A percentile compares a stretch with the other conserved stretches of the same genome.
These are phyloP conservation scores for Trichophyton benhamiae DNA, from an alignment of 2,329 filamentous ascomycete species.

Conservation along the genomic window DNA sequence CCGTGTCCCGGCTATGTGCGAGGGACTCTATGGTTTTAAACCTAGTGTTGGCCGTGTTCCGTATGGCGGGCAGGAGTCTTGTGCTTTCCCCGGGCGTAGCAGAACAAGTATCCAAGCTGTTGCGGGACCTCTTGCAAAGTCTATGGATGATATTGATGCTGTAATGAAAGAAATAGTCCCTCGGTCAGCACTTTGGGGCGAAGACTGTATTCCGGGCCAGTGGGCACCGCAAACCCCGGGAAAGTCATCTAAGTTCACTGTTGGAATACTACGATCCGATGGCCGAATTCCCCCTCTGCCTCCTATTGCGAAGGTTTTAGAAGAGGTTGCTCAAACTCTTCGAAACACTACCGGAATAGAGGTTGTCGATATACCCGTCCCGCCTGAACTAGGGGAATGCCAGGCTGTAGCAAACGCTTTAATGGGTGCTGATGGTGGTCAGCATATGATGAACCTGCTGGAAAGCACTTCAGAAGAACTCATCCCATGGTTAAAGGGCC, in stretches of 20 bases:
- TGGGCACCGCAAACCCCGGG: slow-evolving; percentile 26
- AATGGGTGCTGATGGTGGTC: slow-evolving; percentile 47
- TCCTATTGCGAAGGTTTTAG: slow-evolving; percentile 28
- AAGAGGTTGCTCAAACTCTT: slow-evolving; percentile 28
- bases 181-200: slow-evolving; percentile 42
- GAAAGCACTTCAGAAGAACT: slow-evolving; percentile 45
- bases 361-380: slow-evolving; percentile 46
- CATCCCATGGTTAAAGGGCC: slow-evolving; percentile 46
- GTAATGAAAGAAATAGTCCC: slow-evolving; percentile 43
- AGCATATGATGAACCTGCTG: slow-evolving; percentile 45
- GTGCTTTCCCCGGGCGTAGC: slow-evolving; percentile 35
- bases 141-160: slow-evolving; percentile 30
- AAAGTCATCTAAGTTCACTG: slow-evolving; percentile 25
- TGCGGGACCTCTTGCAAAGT: slow-evolving; percentile 32
- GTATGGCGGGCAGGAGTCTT: slow-evolving; percentile 41
- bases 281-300: slow-evolving; percentile 29
- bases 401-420: slow-evolving; percentile 47
- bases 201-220: slow-evolving; percentile 32
- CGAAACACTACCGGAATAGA: slow-evolving; percentile 35
- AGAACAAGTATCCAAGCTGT: slow-evolving; percentile 41
- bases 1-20: slow-evolving; percentile 39
- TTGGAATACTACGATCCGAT: slow-evolving; percentile 33
- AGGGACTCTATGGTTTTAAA: slow-evolving; percentile 42
- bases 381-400: slow-evolving; percentile 41
- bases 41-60: slow-evolving; percentile 38